phyloP scores from a whole-genome alignment of 2,329 filamentous ascomycete genomes.

The Colletotrichum brevisporum region DNA sequence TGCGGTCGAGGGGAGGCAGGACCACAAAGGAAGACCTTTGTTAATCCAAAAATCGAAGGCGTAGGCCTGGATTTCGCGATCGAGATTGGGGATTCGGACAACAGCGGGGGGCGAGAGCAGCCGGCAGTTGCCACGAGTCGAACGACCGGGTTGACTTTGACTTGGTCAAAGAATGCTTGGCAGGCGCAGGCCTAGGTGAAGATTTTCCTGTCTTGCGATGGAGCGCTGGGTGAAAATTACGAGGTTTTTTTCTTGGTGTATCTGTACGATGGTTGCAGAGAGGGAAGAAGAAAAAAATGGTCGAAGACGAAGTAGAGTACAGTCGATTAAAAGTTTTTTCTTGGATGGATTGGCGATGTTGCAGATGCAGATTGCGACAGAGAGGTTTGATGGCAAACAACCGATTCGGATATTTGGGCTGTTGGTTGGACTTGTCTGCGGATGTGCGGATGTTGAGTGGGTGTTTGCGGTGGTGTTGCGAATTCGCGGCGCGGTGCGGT shows the following conservation, averaged over 20 bases:
- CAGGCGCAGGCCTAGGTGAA: constrained; percentile 2
- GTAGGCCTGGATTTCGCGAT: constrained; percentile 16
- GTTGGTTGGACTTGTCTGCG: too few relatives aligned
- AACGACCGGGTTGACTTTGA: not conserved
- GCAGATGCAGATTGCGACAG: constrained; percentile 24
- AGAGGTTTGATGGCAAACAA: not conserved
- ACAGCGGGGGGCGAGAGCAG: not conserved
- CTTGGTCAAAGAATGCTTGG: constrained; percentile 15
- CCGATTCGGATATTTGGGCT: not conserved
- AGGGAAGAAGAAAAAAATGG: constrained; percentile 17
- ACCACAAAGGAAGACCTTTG: constrained; percentile 36
- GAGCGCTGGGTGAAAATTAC: constrained; percentile 37
- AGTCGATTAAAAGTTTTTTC: constrained; percentile 54
- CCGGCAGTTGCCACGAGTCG: constrained; percentile 16
- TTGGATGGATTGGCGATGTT: constrained; percentile 18
- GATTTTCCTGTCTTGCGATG: constrained; percentile 10
- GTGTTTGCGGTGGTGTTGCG: constrained; percentile 30
- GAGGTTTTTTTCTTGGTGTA: constrained; percentile 26
- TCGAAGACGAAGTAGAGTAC: constrained; percentile 48
- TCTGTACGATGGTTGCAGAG: constrained; percentile 7
- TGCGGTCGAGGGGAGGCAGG: constrained; percentile 18
- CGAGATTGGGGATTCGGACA: constrained; percentile 11
- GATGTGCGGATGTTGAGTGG: constrained; percentile 1
- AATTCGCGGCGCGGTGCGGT: constrained; percentile 22
- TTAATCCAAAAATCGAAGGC: constrained; percentile 12